phyloP scores from a whole-genome alignment of 805 yeast genomes.

The Saccharomycopsis sp. region DNA sequence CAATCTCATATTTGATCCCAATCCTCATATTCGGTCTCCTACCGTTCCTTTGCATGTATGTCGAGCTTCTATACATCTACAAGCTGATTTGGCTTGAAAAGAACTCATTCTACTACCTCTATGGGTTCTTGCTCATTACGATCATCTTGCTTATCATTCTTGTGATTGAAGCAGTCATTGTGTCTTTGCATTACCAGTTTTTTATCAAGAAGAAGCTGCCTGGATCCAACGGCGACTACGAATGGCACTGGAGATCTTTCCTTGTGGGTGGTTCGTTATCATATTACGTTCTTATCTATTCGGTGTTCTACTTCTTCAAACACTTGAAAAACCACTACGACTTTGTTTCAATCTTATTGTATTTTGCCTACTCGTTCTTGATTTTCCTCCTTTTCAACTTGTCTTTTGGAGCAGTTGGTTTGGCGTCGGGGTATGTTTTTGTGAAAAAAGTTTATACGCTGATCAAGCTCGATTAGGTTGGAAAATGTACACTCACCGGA shows the following conservation, averaged over 20 bases:
- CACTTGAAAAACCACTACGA: constrained; percentile 52
- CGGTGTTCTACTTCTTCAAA: constrained; percentile 56
- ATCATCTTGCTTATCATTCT: constrained; percentile 52
- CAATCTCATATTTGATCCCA: constrained; percentile 13
- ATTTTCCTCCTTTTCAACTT: constrained; percentile 57
- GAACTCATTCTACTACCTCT: constrained; percentile 70
- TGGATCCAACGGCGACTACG: constrained; percentile 33
- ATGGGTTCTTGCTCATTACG: constrained; percentile 67
- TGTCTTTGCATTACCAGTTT: constrained; percentile 61
- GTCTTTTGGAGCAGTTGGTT: constrained; percentile 71
- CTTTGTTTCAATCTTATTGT: constrained; percentile 58
- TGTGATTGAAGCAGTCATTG: constrained; percentile 63
- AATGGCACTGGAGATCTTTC: constrained; percentile 85
- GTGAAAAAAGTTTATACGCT: constrained; percentile 55
- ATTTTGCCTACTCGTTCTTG: constrained; percentile 64
- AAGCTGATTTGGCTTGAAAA: constrained; percentile 76
- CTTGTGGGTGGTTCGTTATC: constrained; percentile 65
- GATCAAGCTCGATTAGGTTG: constrained; percentile 45
- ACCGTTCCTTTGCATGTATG: constrained; percentile 77
- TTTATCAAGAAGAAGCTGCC: constrained; percentile 33
- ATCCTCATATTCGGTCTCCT: constrained; percentile 55
- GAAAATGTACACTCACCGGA: no score
- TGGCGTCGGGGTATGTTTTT: constrained; percentile 59
- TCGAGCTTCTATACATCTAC: constrained; percentile 66
- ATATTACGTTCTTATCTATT: constrained; percentile 59